Conservation (phyloP, 2,329 filamentous ascomycete species). For the Epichloe hybrida region DNA sequence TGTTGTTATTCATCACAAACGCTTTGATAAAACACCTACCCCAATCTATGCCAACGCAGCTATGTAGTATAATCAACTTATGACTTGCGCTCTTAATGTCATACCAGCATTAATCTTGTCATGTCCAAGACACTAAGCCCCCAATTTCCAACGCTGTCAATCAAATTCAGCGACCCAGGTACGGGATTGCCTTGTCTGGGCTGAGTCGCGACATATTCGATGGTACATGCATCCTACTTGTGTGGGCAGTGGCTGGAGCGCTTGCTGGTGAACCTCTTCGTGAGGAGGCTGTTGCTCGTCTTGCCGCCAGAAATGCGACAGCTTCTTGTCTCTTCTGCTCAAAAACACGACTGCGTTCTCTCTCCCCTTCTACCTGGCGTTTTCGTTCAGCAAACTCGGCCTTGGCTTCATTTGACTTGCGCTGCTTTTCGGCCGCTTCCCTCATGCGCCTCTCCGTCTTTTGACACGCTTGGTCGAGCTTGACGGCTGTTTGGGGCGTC, state of each 20-base stretch:
- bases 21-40: no score
- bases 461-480: conserved; percentile 35
- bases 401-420: conserved; percentile 28
- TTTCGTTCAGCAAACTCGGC: conserved; percentile 30
- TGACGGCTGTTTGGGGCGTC: conserved; percentile 24
- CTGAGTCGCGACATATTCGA: conserved; percentile 7
- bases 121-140: background rate
- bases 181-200: background rate
- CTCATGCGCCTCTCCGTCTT: conserved; percentile 31
- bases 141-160: no score
- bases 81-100: no score
- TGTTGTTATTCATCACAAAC: no score
- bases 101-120: background rate
- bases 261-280: conserved; percentile 19
- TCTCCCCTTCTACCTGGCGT: conserved; percentile 32
- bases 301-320: conserved; percentile 24
- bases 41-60: no score
- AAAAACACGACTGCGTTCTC: conserved; percentile 35
- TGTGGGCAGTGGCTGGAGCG: conserved; percentile 8
- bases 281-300: conserved; percentile 11
- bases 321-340: conserved; percentile 35
- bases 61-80: no score
- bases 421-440: conserved; percentile 25
- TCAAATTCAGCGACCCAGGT: background rate
- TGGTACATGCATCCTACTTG: conserved; percentile 8